Evolutionary conservation across 148 eudicot species (phyloP).

Genomic region (Rhododendron mucronatum): DNA sequence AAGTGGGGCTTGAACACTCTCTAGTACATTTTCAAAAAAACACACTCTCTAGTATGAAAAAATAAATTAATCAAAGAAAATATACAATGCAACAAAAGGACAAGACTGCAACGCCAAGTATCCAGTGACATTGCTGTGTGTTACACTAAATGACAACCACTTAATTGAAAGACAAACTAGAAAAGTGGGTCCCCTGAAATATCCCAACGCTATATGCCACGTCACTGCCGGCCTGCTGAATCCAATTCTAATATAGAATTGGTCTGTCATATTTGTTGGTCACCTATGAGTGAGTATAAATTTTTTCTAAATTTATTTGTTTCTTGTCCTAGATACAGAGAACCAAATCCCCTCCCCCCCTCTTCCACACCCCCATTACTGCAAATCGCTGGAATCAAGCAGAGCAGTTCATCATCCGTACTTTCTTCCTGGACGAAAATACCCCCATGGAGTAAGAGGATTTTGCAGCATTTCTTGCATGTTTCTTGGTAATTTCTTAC

Average conservation of each 20-base stretch:
- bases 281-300: background rate
- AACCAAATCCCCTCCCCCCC: background rate
- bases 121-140: background rate
- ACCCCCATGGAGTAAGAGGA: background rate
- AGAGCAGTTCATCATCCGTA: background rate
- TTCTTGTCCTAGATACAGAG: background rate
- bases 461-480: conserved; percentile 3
- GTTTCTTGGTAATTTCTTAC: conserved; percentile 2
- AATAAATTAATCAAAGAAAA: background rate
- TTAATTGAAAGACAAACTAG: background rate
- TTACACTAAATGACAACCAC: background rate
- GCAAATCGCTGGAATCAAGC: background rate
- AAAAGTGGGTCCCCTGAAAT: background rate
- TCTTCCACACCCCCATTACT: background rate
- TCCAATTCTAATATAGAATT: background rate
- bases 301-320: background rate
- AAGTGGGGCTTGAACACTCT: too few species aligned
- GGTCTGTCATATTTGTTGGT: background rate
- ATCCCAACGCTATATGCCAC: background rate
- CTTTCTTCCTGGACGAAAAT: background rate
- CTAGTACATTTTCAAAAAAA: too few species aligned
- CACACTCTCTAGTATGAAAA: too few species aligned
- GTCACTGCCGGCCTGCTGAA: conserved; percentile 1
- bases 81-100: background rate
- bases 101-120: background rate